Evolutionary conservation across 164 flowering plant species (phyloP), one percentile per base, ranked within the genome.

Genomic region (Platanus orientalis): DNA sequence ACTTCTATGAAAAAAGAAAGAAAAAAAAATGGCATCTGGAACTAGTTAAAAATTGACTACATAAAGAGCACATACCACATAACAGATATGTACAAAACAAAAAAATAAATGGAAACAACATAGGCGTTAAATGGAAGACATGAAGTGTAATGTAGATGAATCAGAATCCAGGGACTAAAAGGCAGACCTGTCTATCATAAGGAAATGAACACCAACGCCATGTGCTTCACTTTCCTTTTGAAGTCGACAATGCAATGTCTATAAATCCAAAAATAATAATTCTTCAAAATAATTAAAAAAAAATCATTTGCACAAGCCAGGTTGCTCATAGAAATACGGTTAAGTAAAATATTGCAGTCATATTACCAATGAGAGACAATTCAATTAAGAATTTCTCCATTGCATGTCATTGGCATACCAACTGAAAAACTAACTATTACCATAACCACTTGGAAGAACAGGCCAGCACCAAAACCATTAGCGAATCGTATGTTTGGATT

Each of bases 151-250:
- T 54, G 24, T 11, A 32, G 19, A 12, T 60, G 4, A 55, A 25
- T 23, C n/a, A 30, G 11, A 44, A 42, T 19, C 42, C 9, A 13
- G 21, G 45, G 42, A 61, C 17, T 34, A 25, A 23, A 25, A 60
- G 45, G 54, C 73, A 60, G 40, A 86, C 92, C 92, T 88, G 80
- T 91, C 97, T 64, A 91, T 85, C 86, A 91, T 76, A 54, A 91
- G 85, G 68, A 84, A 62, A 72, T 78, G 76, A 56, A 65, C 79
- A 69, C 65, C 62, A 65, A 60, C 60, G 21, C 79, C 81, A 32
- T 78, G 75, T 51, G 68, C 69, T 68, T 81, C 76, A 47, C 72
- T 81, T 77, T 71, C 83, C 68, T 74, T 81, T 47, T 78, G 79
- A 63, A 85, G 69, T 58, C 60, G 88, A 73, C 54, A 55, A 55